phyloP scores from a whole-genome alignment of 2,329 filamentous ascomycete genomes.

The Aspergillus brunneoviolaceus region DNA sequence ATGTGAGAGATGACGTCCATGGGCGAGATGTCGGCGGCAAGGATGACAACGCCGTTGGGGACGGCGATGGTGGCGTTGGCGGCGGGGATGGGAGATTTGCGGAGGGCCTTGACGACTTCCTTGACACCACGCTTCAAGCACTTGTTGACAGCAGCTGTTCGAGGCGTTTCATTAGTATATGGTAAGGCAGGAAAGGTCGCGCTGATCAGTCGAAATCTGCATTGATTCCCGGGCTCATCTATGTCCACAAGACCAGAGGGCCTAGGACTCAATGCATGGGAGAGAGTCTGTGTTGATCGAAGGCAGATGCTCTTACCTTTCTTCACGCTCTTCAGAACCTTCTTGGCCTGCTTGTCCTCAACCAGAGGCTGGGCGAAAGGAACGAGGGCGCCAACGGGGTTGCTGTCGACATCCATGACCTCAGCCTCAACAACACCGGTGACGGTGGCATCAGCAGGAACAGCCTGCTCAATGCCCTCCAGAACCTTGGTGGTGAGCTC shows the following conservation, averaged over 20 bases:
- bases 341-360: constrained; percentile 53
- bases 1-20: constrained; percentile 99
- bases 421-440: constrained; percentile 28
- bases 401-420: constrained; percentile 28
- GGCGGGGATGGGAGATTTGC: constrained; percentile 78
- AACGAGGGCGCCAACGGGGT: constrained; percentile 48
- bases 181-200: neutral
- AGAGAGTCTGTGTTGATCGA: neutral
- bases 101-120: constrained; percentile 96
- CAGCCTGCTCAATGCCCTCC: constrained; percentile 36
- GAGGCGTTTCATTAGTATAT: constrained; percentile 19
- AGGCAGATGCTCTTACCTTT: constrained; percentile 40
- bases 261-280: neutral
- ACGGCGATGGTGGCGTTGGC: constrained; percentile 61
- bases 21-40: constrained; percentile 95
- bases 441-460: constrained; percentile 20
- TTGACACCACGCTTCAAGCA: constrained; percentile 97
- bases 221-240: neutral
- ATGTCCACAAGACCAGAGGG: neutral
- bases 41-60: constrained; percentile 75
- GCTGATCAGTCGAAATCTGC: neutral
- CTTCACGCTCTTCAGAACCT: constrained; percentile 53
- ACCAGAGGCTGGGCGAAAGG: constrained; percentile 52
- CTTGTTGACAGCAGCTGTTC: constrained; percentile 85
- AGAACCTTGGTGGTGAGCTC: constrained; percentile 39